Evolutionary conservation across 2,329 filamentous ascomycete species (phyloP).

Genomic region (Paramyrothecium sp.): DNA sequence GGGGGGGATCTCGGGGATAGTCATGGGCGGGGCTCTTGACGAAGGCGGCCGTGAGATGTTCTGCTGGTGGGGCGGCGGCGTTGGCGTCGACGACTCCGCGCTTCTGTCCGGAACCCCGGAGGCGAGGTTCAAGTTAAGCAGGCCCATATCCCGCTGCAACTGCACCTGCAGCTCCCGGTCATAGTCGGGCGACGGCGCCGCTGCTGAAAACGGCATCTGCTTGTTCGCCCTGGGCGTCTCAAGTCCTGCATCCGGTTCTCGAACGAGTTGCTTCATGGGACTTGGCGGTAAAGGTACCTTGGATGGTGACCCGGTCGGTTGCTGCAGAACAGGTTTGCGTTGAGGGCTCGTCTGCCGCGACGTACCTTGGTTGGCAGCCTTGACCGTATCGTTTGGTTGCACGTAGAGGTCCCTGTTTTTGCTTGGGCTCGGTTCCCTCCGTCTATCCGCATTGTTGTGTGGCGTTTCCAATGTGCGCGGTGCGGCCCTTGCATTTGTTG

Average conservation of each 20-base stretch:
- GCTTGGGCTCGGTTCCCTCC: conserved; percentile 48
- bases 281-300: conserved; percentile 58
- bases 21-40: conserved; percentile 39
- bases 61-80: conserved; percentile 32
- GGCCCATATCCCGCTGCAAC: conserved; percentile 60
- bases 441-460: conserved; percentile 51
- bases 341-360: conserved; percentile 61
- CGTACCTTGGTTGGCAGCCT: conserved; percentile 44
- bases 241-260: conserved; percentile 25
- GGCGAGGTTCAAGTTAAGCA: conserved; percentile 46
- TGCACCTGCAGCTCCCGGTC: conserved; percentile 61
- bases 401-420: conserved; percentile 47
- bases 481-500: conserved; percentile 70
- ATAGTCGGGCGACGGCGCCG: conserved; percentile 56
- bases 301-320: conserved; percentile 45
- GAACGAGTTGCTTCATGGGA: conserved; percentile 23
- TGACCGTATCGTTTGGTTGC: conserved; percentile 54
- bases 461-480: conserved; percentile 44
- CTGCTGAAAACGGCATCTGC: conserved; percentile 35
- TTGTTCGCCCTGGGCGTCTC: conserved; percentile 49
- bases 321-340: conserved; percentile 47
- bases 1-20: conserved; percentile 54
- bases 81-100: conserved; percentile 15
- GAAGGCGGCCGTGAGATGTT: conserved; percentile 28
- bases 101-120: conserved; percentile 3